A percentile compares a stretch with the other conserved stretches of the same genome.
Evolutionary conservation across 1,139 yeast species (phyloP).

Genomic region (Pichia cactophila): DNA sequence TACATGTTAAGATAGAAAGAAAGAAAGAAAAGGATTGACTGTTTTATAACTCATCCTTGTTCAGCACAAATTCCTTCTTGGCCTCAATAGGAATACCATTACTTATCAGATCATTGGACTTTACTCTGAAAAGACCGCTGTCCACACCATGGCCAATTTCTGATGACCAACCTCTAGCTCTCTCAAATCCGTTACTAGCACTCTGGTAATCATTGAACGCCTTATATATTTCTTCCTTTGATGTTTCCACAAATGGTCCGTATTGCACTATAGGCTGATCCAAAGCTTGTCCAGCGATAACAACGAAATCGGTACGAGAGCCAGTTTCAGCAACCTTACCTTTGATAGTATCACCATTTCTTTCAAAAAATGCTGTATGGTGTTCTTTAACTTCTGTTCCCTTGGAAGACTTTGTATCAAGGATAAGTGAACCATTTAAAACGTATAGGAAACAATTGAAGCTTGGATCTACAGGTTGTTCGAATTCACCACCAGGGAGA

Average conservation of each 20-base stretch:
- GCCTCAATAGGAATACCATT: constrained; percentile 8
- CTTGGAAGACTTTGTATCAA: constrained; percentile 33
- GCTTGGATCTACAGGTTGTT: constrained; percentile 52
- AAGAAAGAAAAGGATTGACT: neutral
- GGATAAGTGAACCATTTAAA: constrained; percentile 47
- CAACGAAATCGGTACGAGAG: constrained; percentile 45
- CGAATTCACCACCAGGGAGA: constrained; percentile 60
- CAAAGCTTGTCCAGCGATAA: constrained; percentile 71
- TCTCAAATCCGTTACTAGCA: constrained; percentile 68
- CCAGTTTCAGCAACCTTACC: constrained; percentile 41
- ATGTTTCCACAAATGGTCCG: constrained; percentile 81
- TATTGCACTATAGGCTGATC: constrained; percentile 78
- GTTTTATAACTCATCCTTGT: constrained; percentile 10
- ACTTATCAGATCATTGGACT: constrained; percentile 15
- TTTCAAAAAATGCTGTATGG: constrained; percentile 56
- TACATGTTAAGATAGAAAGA: too few species aligned
- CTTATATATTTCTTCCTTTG: constrained; percentile 52
- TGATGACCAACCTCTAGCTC: constrained; percentile 59
- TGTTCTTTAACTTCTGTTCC: constrained; percentile 32
- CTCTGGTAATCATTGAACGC: constrained; percentile 67
- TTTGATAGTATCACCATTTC: constrained; percentile 51
- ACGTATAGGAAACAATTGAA: constrained; percentile 72
- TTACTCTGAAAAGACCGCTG: constrained; percentile 18
- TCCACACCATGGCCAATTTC: constrained; percentile 55
- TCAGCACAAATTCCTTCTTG: neutral